Base-by-base conservation (phyloP, 768 basidiomycete species). In the Tulasnella calospora region DNA sequence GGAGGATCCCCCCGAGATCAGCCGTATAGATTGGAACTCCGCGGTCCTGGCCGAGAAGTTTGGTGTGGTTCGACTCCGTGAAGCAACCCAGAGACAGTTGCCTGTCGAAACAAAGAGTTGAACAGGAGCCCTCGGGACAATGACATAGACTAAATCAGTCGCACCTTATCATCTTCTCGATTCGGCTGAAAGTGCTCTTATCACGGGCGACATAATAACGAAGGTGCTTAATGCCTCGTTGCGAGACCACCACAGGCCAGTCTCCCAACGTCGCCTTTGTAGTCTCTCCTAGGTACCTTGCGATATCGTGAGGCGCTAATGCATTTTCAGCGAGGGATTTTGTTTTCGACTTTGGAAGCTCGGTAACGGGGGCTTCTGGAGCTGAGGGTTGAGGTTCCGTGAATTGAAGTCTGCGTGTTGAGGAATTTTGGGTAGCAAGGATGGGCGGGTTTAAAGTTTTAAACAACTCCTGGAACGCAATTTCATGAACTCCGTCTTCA, bases 31-130 rank as follows among this genome's bases (percentile, higher is more conserved):
- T 87, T 0, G 91, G 90, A 6, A 92, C 83, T 0, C 87, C 87
- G 19, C 83, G 82, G 33, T 35, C 61, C 17, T 67, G 30, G 19
- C 85, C 83, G 33, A 85, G 89, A 15, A 92, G 83, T 9, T 87
- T 84, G 82, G 91, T 90, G 80, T 92, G 91, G 79, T 92, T 92
- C 77, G 91, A 89, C 17, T 86, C 85, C 0, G 91, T 92, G 81
- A 93, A 92, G 76, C 89, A 87, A 0, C 92, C 92, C 3, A 88
- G 86, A 0, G 92, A 92, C 10, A 93, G 86, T 79, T 92, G 90
- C 81, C 92, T 92, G 35, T 35, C 0, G 13, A 17, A 35, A 67
- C 2, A n/a, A 40, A 35, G 30, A 35, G 33, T 35, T 2, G 4
- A 1, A 5, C 1, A 17, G 0, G 38, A 71, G 41, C 17, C 35